Evolutionary conservation across 805 yeast genomes (phyloP), one percentile per base, ranked within the genome.

Genomic region (Candida krabiensis): DNA sequence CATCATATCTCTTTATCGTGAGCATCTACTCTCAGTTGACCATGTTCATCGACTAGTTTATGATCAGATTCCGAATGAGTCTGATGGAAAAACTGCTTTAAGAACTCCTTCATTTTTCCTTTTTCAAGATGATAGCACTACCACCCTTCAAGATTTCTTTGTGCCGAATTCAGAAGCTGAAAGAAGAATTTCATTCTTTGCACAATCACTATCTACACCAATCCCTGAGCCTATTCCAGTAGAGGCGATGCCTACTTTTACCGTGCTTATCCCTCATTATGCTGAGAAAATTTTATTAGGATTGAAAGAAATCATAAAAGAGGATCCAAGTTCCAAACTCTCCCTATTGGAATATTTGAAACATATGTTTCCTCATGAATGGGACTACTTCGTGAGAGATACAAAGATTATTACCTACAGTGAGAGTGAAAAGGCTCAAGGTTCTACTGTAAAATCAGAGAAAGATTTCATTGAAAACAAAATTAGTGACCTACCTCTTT

Each of bases 371-470:
- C 81, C 84, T 0, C 64, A 68, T 9, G 96, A 89, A 49, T 88
- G 96, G 96, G 77, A 76, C 5, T 74, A 77, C 38, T 89, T 86
- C 67, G 91, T 86, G 1, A 70, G 75, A 33, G 95, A 86, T 57
- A 77, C 90, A 0, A 86, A 85, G 53, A 59, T 79, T 19, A 61
- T 83, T 55, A 80, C 83, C 0, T 62, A 79, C 52, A 78, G 81
- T 1, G 74, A 71, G 45, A 80, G 75, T 48, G 70, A 41, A 28
- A 43, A 42, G 27, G 41, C 34, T 6, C 41, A 37, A 9, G 50
- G 44, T 5, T 48, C 51, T 29, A 70, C 69, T 22, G 66, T 60
- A 3, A 53, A 64, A 58, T 33, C 69, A 43, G 55, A 64, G 48
- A 34, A 64, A 43, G 53, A 55, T 46, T 50, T 50, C 62, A 28